These are phyloP conservation scores for Ustilago crameri DNA, from an alignment of 1,284 basidiomycete genomes.

Conservation along the genomic window DNA sequence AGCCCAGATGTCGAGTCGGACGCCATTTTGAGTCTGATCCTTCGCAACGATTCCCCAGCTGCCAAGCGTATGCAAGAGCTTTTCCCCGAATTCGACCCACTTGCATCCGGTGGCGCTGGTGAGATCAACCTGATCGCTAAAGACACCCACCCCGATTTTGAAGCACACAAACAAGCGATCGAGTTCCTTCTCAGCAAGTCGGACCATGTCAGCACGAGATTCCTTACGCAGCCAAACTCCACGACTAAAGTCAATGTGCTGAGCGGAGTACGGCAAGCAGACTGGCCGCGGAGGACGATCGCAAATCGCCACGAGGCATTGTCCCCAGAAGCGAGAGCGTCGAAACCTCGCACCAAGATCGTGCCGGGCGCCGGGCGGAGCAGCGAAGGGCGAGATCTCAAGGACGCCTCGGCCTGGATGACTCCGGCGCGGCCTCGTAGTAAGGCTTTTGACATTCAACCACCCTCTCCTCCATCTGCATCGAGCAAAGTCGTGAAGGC, in stretches of 20 bases:
- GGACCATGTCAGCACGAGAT: neutral
- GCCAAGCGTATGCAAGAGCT: conserved; percentile 10
- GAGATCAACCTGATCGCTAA: conserved; percentile 25
- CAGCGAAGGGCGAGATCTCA: neutral
- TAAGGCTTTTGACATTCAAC: conserved; percentile 34
- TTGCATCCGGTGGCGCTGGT: conserved; percentile 20
- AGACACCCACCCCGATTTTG: neutral
- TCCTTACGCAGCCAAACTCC: conserved; percentile 8
- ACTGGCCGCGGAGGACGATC: conserved; percentile 4
- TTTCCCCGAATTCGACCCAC: conserved; percentile 25
- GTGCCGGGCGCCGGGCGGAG: conserved; percentile 14
- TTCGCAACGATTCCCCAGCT: conserved; percentile 8
- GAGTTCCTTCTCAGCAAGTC: neutral
- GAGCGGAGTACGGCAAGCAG: conserved; percentile 1
- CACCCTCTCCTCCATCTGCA: conserved; percentile 18
- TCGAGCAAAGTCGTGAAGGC: conserved; percentile 3
- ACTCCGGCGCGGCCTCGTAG: conserved; percentile 3
- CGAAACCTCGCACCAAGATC: conserved; percentile 15
- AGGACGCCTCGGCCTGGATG: neutral
- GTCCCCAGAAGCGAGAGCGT: neutral
- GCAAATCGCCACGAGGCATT: neutral
- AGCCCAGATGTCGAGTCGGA: conserved; percentile 4
- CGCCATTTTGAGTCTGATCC: conserved; percentile 10
- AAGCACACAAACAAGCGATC: conserved; percentile 4
- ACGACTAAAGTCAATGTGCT: conserved; percentile 11